Base-by-base conservation (phyloP, 352 stramenopile species). In the Pythium plurisporium region DNA sequence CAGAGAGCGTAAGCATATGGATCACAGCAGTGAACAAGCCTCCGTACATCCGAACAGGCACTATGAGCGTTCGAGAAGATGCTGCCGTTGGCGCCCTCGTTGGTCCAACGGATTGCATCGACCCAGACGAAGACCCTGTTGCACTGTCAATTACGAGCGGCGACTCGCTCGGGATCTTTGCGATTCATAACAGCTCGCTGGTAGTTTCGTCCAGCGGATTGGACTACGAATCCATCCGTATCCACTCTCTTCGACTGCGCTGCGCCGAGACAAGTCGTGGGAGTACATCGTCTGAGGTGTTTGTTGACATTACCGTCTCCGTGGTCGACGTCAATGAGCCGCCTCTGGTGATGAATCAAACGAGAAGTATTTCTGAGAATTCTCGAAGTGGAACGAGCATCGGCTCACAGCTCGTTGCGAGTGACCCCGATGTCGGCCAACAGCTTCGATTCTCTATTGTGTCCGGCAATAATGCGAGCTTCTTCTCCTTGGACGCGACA, bases 241-340 rank as follows among this genome's bases (percentile, higher is more conserved):
- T 19, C 0, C 46, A 74, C 30, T 38, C 26, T 3, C 25, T 74
- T 12, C 50, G 51, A 1, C 9, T 70, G 3, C 54, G 45, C 14
- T 70, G 63, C 22, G 34, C 42, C 7, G 59, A 72, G 41, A 46
- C 19, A 0, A 60, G 50, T 36, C 53, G 42, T 25, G 37, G 57
- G 4, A 15, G 9, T 8, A 26, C 42, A n/a, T 19, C 50, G 3
- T 27, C 51, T 6, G 38, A 62, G n/a, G 30, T 50, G 3, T 38
- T 46, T 14, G 25, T 31, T 7, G 47, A 60, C 12, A 26, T 70
- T 20, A 33, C 30, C 34, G 40, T 74, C 15, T 59, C 22, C 19
- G 48, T 74, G 4, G 3, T 69, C 23, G 62, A 74, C 30, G 62
- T 74, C 0, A 74, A 74, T 36, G 62, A 74, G 19, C n/a, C 52